Conservation (phyloP, 371 early-diverging fungal genomes). For the Syncephalis fuscata region DNA sequence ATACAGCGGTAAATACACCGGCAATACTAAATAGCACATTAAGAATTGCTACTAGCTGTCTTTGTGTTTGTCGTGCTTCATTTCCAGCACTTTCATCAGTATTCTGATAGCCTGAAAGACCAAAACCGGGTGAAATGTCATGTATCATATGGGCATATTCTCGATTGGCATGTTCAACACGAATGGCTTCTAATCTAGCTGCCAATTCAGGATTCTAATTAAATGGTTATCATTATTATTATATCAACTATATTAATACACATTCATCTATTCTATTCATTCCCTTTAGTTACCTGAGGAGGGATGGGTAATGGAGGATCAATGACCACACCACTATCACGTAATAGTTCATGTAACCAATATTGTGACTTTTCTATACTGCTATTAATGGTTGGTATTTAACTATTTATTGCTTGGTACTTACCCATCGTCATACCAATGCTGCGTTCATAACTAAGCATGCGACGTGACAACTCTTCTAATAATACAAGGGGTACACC, state of each 20-base stretch:
- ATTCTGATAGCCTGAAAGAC: neutral
- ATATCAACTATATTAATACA: neutral
- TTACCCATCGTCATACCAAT: no score
- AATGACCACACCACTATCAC: conserved; percentile 4
- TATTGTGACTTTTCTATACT: neutral
- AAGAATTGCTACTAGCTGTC: conserved; percentile 30
- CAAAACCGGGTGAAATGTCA: conserved; percentile 4
- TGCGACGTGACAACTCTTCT: no score
- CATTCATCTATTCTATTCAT: conserved; percentile 2
- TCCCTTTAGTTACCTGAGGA: no score
- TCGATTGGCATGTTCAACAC: conserved; percentile 8
- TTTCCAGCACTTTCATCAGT: neutral
- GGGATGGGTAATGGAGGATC: conserved; percentile 2
- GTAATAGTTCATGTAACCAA: conserved; percentile 8
- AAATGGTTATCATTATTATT: neutral
- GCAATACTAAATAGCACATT: conserved; percentile 43
- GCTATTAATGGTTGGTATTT: no score
- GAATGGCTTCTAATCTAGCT: conserved; percentile 6
- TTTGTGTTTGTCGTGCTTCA: neutral
- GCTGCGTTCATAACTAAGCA: no score
- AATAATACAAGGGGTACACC: no score
- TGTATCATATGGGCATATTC: conserved; percentile 9
- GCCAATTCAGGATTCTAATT: conserved; percentile 7
- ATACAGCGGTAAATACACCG: conserved; percentile 40
- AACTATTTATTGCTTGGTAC: no score